phyloP scores from a whole-genome alignment of 371 early-diverging fungal species.

The Syncephalastrum monosporum region DNA sequence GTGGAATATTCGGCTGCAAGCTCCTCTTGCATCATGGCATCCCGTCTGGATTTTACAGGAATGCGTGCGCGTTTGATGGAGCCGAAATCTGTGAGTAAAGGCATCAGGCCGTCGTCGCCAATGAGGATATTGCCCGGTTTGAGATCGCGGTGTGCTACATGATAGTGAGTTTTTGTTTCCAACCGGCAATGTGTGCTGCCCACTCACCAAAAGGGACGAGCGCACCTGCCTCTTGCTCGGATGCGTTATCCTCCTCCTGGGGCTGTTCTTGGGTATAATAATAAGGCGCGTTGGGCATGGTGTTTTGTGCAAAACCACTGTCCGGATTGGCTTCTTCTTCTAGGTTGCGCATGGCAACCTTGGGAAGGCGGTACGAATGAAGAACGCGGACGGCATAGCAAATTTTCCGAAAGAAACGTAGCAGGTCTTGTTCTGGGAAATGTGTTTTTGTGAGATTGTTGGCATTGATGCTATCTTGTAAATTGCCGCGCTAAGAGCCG shows the following conservation, averaged over 20 bases:
- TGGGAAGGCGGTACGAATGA: constrained; percentile 56
- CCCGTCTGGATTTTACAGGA: constrained; percentile 50
- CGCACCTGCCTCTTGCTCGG: constrained; percentile 11
- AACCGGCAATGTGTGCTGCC: background rate
- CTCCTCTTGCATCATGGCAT: constrained; percentile 60
- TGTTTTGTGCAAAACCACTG: too few species aligned
- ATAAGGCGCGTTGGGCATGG: too few species aligned
- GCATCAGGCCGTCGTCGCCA: constrained; percentile 63
- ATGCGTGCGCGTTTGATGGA: constrained; percentile 61
- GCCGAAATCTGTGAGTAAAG: constrained; percentile 75
- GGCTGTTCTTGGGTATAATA: too few species aligned
- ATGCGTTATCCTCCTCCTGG: constrained; percentile 13
- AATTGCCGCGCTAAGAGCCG: constrained; percentile 42
- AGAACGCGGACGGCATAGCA: constrained; percentile 61
- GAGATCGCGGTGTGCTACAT: constrained; percentile 67
- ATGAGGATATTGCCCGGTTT: constrained; percentile 68
- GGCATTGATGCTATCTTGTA: constrained; percentile 59
- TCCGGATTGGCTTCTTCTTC: constrained; percentile 11
- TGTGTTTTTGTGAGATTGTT: constrained; percentile 50
- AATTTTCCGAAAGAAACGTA: constrained; percentile 58
- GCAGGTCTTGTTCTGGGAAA: constrained; percentile 59
- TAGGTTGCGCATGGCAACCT: constrained; percentile 34
- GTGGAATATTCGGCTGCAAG: constrained; percentile 59
- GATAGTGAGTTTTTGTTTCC: background rate
- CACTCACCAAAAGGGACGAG: constrained; percentile 29